phyloP scores from a whole-genome alignment of 495 filamentous ascomycete genomes.

The Schizothecium vesticola region DNA sequence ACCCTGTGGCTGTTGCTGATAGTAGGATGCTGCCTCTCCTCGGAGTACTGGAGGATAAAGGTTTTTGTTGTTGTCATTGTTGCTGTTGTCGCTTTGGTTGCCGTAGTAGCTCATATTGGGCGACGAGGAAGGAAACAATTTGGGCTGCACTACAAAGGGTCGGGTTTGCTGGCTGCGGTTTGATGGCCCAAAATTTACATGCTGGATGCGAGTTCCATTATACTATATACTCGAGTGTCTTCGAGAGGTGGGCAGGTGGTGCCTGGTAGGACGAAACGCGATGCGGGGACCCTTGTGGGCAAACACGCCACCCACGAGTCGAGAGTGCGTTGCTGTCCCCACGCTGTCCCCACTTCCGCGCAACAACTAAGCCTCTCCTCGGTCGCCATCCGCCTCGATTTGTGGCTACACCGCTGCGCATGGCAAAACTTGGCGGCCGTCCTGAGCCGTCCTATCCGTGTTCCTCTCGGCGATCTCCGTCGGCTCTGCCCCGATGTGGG shows the following conservation, averaged over 20 bases:
- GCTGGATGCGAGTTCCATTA: not conserved
- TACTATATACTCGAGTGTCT: not conserved
- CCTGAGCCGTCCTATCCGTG: not conserved
- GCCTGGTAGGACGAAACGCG: not conserved
- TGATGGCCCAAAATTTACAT: not conserved
- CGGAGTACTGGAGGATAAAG: not conserved
- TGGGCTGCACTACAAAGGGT: not conserved
- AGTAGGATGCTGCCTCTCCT: slow-evolving; percentile 23
- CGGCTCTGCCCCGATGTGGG: not conserved
- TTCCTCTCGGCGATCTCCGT: not conserved
- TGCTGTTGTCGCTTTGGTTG: slow-evolving; percentile 10
- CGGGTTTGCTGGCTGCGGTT: not conserved
- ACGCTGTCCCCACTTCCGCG: not conserved
- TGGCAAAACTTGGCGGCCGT: not conserved
- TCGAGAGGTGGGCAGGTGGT: not conserved
- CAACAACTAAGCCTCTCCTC: not conserved
- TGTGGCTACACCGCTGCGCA: not conserved
- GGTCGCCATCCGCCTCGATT: not conserved
- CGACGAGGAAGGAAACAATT: not conserved
- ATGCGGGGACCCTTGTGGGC: not conserved
- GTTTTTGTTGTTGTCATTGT: not conserved
- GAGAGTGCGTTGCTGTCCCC: not conserved
- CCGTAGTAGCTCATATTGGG: slow-evolving; percentile 5
- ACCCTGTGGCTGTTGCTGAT: slow-evolving; percentile 13
- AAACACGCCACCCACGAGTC: not conserved